Evolutionary conservation across 306 rosid genomes (phyloP).

Genomic region (Dalbergia cultrata): DNA sequence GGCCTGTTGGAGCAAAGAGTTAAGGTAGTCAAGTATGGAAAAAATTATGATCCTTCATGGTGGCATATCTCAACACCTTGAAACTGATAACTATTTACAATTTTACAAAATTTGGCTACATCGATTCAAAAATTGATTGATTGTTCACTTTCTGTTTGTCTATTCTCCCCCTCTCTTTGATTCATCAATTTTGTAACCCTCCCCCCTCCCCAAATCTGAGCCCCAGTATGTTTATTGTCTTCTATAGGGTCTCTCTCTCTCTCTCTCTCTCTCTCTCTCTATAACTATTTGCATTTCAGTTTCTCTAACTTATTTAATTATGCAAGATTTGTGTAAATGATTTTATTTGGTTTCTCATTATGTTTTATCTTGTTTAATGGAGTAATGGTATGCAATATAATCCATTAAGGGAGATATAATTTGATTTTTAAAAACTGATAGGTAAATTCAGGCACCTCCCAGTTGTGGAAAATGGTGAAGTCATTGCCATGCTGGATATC

Average conservation of each 20-base stretch:
- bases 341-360: constrained; percentile 21
- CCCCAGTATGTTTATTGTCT: neutral
- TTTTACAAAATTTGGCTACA: neutral
- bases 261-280: neutral
- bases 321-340: constrained; percentile 14
- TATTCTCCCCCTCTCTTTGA: neutral
- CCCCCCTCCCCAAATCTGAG: neutral
- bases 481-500: constrained; percentile 92
- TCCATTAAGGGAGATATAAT: constrained; percentile 31
- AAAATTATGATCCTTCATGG: neutral
- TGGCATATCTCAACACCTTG: neutral
- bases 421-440: constrained; percentile 45
- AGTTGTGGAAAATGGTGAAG: constrained; percentile 97
- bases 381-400: constrained; percentile 24
- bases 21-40: neutral
- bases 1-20: constrained; percentile 12
- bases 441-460: constrained; percentile 99
- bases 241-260: neutral
- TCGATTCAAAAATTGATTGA: neutral
- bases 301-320: constrained; percentile 30
- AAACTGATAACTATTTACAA: constrained; percentile 3
- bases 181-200: constrained; percentile 6
- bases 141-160: neutral
- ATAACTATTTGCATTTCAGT: neutral
- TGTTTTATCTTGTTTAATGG: constrained; percentile 23